Evolutionary conservation across 805 yeast genomes (phyloP).

Genomic region (Zygosaccharomyces kombuchaensis): DNA sequence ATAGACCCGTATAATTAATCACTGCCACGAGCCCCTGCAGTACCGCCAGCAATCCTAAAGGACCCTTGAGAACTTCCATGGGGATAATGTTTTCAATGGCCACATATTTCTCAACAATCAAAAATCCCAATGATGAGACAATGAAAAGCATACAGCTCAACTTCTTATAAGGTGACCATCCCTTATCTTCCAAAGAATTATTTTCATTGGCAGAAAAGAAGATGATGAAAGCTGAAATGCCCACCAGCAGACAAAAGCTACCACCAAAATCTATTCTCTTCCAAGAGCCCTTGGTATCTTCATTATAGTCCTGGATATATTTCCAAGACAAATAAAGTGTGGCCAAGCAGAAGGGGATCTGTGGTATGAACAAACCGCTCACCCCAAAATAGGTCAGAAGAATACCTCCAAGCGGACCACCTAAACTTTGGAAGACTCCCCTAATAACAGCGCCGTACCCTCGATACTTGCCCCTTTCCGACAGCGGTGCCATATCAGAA

Average conservation of each 20-base stretch:
- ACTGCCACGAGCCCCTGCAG: conserved; percentile 38
- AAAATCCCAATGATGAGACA: conserved; percentile 22
- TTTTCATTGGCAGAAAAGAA: conserved; percentile 31
- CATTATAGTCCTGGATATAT: conserved; percentile 36
- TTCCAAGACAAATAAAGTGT: conserved; percentile 26
- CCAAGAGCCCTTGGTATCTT: conserved; percentile 32
- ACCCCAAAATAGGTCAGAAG: conserved; percentile 40
- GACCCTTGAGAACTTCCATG: conserved; percentile 37
- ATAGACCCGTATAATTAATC: conserved; percentile 36
- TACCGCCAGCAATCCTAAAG: conserved; percentile 38
- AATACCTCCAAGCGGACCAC: conserved; percentile 43
- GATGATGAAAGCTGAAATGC: conserved; percentile 36
- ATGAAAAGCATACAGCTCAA: conserved; percentile 11
- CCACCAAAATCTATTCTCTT: conserved; percentile 41
- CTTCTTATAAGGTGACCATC: conserved; percentile 11
- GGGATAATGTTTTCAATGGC: conserved; percentile 42
- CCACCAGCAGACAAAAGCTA: conserved; percentile 34
- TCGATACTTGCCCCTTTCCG: conserved; percentile 50
- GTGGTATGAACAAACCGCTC: conserved; percentile 43
- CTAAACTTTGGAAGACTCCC: conserved; percentile 40
- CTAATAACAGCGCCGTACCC: conserved; percentile 44
- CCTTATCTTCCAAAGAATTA: conserved; percentile 2
- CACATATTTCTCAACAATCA: conserved; percentile 36
- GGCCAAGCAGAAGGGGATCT: conserved; percentile 37
- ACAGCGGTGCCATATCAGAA: conserved; percentile 51